A percentile compares a stretch with the other conserved stretches of the same genome.
These are phyloP conservation scores for Aspergillus cejpii DNA, from an alignment of 2,329 filamentous ascomycete species.

Conservation along the genomic window DNA sequence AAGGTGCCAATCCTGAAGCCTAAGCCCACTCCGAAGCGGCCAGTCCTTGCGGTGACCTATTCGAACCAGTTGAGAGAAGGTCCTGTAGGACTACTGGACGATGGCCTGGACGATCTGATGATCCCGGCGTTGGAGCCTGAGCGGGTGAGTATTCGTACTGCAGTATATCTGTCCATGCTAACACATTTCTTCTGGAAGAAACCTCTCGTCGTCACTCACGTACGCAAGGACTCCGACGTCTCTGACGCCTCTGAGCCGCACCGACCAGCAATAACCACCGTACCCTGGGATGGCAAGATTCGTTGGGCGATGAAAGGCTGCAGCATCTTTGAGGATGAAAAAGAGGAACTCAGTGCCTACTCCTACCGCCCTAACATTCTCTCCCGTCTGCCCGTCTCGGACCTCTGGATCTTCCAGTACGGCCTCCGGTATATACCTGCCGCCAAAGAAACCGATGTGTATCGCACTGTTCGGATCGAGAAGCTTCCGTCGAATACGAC, in stretches of 20 bases:
- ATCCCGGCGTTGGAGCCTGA: slow-evolving; percentile 13
- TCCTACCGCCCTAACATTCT: slow-evolving; percentile 8
- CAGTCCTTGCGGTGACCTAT: neutral
- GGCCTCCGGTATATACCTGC: slow-evolving; percentile 28
- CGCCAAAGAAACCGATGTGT: slow-evolving; percentile 17
- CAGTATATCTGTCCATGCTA: neutral
- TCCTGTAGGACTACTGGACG: slow-evolving; percentile 7
- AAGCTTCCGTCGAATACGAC: slow-evolving; percentile 19
- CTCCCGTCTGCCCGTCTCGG: slow-evolving; percentile 5
- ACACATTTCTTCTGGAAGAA: neutral
- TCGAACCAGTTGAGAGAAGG: neutral
- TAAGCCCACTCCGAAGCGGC: neutral
- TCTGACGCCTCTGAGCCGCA: neutral
- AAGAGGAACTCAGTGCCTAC: slow-evolving; percentile 18
- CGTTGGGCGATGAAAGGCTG: slow-evolving; percentile 17
- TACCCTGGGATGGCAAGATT: slow-evolving; percentile 21
- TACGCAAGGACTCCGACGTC: neutral
- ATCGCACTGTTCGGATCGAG: slow-evolving; percentile 28
- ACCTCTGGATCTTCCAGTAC: slow-evolving; percentile 26
- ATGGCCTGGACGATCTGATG: slow-evolving; percentile 8
- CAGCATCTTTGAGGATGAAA: slow-evolving; percentile 18
- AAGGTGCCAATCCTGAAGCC: slow-evolving; percentile 12
- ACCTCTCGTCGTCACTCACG: neutral
- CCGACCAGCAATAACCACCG: neutral
- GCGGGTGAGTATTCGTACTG: slow-evolving; percentile 5